Base-by-base conservation (phyloP, 345 rosid genomes). In the Populus simonii region DNA sequence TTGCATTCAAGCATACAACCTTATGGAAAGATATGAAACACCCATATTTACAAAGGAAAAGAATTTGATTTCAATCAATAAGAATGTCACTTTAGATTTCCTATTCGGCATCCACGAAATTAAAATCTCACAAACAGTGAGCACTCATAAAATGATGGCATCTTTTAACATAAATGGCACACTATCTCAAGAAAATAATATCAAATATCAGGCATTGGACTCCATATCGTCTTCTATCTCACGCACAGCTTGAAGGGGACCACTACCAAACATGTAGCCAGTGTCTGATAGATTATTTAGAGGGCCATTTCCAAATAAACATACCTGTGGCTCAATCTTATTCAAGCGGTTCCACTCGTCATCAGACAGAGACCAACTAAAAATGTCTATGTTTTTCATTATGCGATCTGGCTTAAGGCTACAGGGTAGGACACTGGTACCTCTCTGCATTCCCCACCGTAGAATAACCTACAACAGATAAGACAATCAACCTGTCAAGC, bases 401-500 rank as follows among this genome's bases (percentile, higher is more conserved):
- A 87, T 89, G 55, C 92, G 85, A 33, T 86, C 90, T 1, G 89
- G 82, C 70, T 83, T 87, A 70, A 87, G 83, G 85, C 92, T 87
- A 76, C 89, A 89, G 15, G 92, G 90, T 68, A 89, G 81, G 18
- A 87, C 92, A 80, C 89, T 87, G 25, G 89, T 89, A 57, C 90
- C 92, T 79, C 92, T 83, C 70, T 89, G 90, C 82, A 89, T 66
- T 61, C 92, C 92, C 92, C 92, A 89, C 57, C 89, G 85, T 61
- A 89, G 80, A 85, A 87, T 83, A 35, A 87, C 88, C 92, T 89
- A 45, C 59, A 81, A 72, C 13, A 68, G 65, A 59, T 23, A 59
- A 43, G 27, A n/a, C 27, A 57, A 6, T 9, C 65, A 23, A 59
- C 65, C 16, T 4, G 16, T 59, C 29, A 59, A 23, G 29, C 29